These are phyloP conservation scores for Geotrichum australiense DNA, from an alignment of 1,139 yeast genomes.

Conservation along the genomic window DNA sequence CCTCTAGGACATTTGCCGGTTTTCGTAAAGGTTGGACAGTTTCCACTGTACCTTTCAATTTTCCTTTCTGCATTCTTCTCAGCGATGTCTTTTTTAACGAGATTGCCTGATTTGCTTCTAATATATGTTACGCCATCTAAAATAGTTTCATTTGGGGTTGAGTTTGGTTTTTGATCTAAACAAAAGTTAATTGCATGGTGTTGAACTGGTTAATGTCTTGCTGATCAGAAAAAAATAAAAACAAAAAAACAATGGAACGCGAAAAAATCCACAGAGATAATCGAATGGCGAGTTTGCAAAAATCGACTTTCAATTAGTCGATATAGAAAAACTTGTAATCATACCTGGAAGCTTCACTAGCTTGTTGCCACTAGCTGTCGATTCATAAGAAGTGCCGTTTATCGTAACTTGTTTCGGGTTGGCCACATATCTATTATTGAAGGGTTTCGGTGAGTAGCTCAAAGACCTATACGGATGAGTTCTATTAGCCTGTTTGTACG, in stretches of 20 bases:
- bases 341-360: slow-evolving; percentile 16
- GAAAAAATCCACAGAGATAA: neutral
- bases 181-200: neutral
- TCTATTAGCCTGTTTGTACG: slow-evolving; percentile 1
- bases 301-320: too few relatives aligned
- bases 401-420: too few relatives aligned
- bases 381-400: slow-evolving; percentile 12
- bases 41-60: slow-evolving; percentile 10
- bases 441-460: neutral
- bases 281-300: neutral
- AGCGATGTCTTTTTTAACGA: slow-evolving; percentile 20
- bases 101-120: slow-evolving; percentile 29
- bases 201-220: slow-evolving; percentile 4
- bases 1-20: slow-evolving; percentile 47
- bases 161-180: slow-evolving; percentile 1
- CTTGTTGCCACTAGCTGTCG: slow-evolving; percentile 14
- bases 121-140: slow-evolving; percentile 28
- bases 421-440: neutral
- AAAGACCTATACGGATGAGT: slow-evolving; percentile 4
- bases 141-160: slow-evolving; percentile 25
- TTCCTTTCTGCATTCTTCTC: slow-evolving; percentile 11
- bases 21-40: slow-evolving; percentile 31
- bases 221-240: slow-evolving; percentile 1
- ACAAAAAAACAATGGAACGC: neutral
- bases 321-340: slow-evolving; percentile 5